phyloP scores from a whole-genome alignment of 768 basidiomycete species.

The Tulasnella sp. region DNA sequence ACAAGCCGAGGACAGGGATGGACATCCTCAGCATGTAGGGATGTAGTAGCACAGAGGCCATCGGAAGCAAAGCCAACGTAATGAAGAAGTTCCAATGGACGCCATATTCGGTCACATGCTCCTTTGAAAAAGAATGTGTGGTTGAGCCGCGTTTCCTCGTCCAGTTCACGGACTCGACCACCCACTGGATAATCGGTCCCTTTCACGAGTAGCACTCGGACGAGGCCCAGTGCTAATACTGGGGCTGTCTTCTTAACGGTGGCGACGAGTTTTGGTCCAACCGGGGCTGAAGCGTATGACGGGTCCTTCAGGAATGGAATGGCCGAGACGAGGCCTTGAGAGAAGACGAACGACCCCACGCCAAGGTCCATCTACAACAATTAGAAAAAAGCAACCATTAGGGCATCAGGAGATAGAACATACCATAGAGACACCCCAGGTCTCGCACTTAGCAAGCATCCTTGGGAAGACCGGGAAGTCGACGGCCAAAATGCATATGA shows the following conservation, averaged over 20 bases:
- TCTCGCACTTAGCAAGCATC: conserved; percentile 84
- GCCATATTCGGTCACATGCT: conserved; percentile 95
- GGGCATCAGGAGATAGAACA: conserved; percentile 31
- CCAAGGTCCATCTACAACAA: conserved; percentile 87
- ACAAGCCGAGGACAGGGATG: conserved; percentile 57
- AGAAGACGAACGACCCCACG: conserved; percentile 96
- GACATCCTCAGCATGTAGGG: conserved; percentile 58
- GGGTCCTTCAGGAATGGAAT: conserved; percentile 65
- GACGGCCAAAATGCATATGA: conserved; percentile 88
- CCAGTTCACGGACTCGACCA: conserved; percentile 9
- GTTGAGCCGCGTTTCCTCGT: background rate
- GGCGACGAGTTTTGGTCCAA: conserved; percentile 49
- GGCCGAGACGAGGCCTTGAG: conserved; percentile 88
- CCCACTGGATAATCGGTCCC: conserved; percentile 89
- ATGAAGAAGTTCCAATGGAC: conserved; percentile 99
- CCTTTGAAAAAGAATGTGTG: conserved; percentile 44
- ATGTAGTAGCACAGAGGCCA: conserved; percentile 64
- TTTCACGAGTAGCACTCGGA: conserved; percentile 82
- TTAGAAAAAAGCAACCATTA: background rate
- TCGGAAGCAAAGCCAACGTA: conserved; percentile 76
- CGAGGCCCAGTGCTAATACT: conserved; percentile 64
- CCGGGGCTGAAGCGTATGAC: conserved; percentile 46
- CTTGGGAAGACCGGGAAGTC: conserved; percentile 94
- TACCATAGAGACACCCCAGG: conserved; percentile 91
- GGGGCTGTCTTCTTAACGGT: conserved; percentile 60